These are phyloP conservation scores for Trifolium repens DNA, from an alignment of 306 rosid species.

Conservation along the genomic window DNA sequence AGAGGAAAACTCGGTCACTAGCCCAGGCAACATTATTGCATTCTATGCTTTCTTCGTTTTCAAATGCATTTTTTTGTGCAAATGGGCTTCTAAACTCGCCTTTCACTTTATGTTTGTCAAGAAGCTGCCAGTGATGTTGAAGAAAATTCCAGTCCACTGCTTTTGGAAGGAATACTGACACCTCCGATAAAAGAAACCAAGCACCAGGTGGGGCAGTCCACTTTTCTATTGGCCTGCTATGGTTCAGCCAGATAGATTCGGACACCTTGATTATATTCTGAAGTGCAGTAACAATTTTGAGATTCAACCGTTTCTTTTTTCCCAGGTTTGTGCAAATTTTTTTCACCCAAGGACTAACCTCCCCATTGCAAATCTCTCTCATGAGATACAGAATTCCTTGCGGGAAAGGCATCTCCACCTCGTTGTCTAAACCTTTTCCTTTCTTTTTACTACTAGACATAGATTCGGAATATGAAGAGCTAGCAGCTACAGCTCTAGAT, in stretches of 20 bases:
- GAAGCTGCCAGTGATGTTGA: slow-evolving; percentile 91
- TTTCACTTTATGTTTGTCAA: slow-evolving; percentile 66
- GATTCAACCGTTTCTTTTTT: slow-evolving; percentile 69
- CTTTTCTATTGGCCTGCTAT: slow-evolving; percentile 73
- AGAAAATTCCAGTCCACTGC: slow-evolving; percentile 91
- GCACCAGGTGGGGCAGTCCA: slow-evolving; percentile 97
- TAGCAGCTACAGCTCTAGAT: slow-evolving; percentile 51
- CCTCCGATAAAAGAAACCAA: slow-evolving; percentile 95
- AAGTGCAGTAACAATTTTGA: slow-evolving; percentile 65
- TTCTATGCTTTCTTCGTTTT: slow-evolving; percentile 56
- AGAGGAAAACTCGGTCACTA: slow-evolving; percentile 85
- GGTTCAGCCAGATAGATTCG: slow-evolving; percentile 78
- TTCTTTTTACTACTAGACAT: slow-evolving; percentile 20
- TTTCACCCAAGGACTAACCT: slow-evolving; percentile 91
- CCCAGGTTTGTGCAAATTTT: slow-evolving; percentile 87
- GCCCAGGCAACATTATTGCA: slow-evolving; percentile 80
- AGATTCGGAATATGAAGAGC: slow-evolving; percentile 44
- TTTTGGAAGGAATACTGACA: slow-evolving; percentile 78
- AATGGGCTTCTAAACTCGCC: slow-evolving; percentile 52
- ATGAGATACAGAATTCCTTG: slow-evolving; percentile 63
- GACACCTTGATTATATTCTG: slow-evolving; percentile 74
- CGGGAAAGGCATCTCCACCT: slow-evolving; percentile 60
- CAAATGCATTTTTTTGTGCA: slow-evolving; percentile 47
- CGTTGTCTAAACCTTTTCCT: slow-evolving; percentile 48
- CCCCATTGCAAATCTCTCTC: slow-evolving; percentile 70